Conservation (phyloP, 2,329 filamentous ascomycete species). For the Fusarium sp. region DNA sequence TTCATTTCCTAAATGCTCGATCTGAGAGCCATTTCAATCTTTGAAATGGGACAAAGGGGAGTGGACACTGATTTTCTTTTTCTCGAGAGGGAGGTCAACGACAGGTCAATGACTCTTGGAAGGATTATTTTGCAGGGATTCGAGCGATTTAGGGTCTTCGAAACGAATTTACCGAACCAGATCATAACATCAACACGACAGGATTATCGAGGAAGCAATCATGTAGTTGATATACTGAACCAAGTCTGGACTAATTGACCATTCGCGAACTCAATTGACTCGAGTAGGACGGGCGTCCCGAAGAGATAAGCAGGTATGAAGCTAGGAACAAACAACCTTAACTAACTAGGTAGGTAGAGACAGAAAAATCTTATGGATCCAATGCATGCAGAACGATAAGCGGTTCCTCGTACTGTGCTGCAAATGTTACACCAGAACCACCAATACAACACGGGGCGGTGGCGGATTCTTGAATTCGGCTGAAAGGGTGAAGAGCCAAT, state of each 20-base stretch:
- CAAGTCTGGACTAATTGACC: conserved; percentile 5
- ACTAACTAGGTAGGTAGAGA: too few relatives aligned
- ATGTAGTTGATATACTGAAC: neutral
- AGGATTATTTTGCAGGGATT: conserved; percentile 35
- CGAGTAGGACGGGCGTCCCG: conserved; percentile 33
- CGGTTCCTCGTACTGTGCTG: conserved; percentile 36
- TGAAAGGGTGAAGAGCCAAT: conserved; percentile 39
- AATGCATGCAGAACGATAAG: conserved; percentile 33
- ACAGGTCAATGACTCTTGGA: conserved; percentile 42
- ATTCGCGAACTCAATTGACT: conserved; percentile 24
- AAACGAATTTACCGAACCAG: conserved; percentile 5
- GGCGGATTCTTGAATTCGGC: conserved; percentile 43
- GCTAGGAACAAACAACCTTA: conserved; percentile 23
- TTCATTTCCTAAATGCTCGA: conserved; percentile 23
- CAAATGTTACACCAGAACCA: conserved; percentile 4
- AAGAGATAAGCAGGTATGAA: conserved; percentile 29
- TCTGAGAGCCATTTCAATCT: conserved; percentile 26
- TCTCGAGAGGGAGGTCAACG: conserved; percentile 19
- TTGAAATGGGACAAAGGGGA: conserved; percentile 28
- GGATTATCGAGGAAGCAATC: conserved; percentile 5
- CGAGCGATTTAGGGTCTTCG: conserved; percentile 31
- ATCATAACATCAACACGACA: conserved; percentile 1
- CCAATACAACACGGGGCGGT: conserved; percentile 40
- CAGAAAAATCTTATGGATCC: conserved; percentile 26
- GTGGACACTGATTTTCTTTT: conserved; percentile 28